Evolutionary conservation across 495 filamentous ascomycete genomes (phyloP), one percentile per base, ranked within the genome.

Genomic region (Aspergillus sparsus): DNA sequence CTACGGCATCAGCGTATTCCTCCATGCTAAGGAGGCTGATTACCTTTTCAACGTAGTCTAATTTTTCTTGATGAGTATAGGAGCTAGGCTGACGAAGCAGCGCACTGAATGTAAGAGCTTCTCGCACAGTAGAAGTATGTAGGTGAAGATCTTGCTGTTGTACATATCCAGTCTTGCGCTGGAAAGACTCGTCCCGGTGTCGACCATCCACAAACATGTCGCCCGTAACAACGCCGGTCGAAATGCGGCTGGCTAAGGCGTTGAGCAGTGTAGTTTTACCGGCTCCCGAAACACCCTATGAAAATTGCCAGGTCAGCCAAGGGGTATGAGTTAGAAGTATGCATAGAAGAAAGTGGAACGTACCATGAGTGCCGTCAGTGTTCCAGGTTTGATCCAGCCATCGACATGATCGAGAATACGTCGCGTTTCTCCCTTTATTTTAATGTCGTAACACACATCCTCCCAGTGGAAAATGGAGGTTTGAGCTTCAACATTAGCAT

Each of bases 111-210:
- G 80, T 80, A 16, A 97, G 80, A 27, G 93, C 90, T 65, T 82
- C 93, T 37, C 92, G 84, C 33, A 96, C 92, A 6, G 92, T 97
- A 0, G 86, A 84, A 0, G 91, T 93, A 15, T 86, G 76, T 7
- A 93, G 78, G 72, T 95, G 92, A 1, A 97, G 80, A 83, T 97
- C 93, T 71, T 96, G 92, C 68, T 97, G 93, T 67, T 97, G 90
- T 12, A 92, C 93, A 64, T 96, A 97, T n/a, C 92, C 92, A 4
- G 91, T 95, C 74, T 93, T 93, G 36, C 92, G 85, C 68, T 93
- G 91, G 79, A 96, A 96, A 0, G 88, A 90, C 12, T 80, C 74
- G 65, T 94, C 89, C 13, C 86, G 72, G 2, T 68, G 70, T 11
- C 66, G 57, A 10, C 83, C 83, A 63, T 84, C 77, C 2, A 85